Evolutionary conservation across 129 eudicot species (phyloP), one percentile per base, ranked within the genome.

Genomic region (Tanacetum coccineum): DNA sequence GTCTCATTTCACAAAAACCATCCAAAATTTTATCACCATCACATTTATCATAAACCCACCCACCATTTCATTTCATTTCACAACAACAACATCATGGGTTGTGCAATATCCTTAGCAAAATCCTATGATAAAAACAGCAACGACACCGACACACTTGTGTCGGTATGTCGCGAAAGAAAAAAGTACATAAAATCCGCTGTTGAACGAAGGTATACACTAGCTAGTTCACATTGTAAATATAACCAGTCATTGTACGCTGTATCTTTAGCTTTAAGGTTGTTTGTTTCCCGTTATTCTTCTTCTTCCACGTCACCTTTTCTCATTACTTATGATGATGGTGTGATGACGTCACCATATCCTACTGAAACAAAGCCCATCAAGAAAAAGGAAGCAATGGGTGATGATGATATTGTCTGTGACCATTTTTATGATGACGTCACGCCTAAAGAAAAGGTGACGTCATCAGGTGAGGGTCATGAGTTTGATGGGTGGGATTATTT

Each of bases 401-500:
- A 2, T 0, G 62, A 36, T 1, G 70, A 63, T 3, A 54, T 4
- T 67, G 74, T 68, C 9, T 84, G 84, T 58, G 82, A 84, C 75
- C 82, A 83, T 74, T 83, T 83, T 12, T 75, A 78, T 72, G 81
- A 71, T 18, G 83, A 80, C 65, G 81, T 72, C 1, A 62, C 66
- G 5, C 62, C 66, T 25, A 68, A 18, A 18, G 40, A 25, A 13
- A 18, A 59, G 2, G 3, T 75, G 79, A 68, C 74, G 79, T 75
- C 74, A 75, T 11, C 50, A 14, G 28, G 56, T 54, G 60, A 52
- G 55, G 39, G 25, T 22, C 25, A 55, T 72, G 72, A 68, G 26
- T 55, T 58, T 68, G 78, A 47, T 68, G 83, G 74, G 65, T 84
- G 90, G 90, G 90, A 81, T 75, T 84, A 63, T 74, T 84, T 84